phyloP scores from a whole-genome alignment of 768 basidiomycete genomes.

The Suillus sp. region DNA sequence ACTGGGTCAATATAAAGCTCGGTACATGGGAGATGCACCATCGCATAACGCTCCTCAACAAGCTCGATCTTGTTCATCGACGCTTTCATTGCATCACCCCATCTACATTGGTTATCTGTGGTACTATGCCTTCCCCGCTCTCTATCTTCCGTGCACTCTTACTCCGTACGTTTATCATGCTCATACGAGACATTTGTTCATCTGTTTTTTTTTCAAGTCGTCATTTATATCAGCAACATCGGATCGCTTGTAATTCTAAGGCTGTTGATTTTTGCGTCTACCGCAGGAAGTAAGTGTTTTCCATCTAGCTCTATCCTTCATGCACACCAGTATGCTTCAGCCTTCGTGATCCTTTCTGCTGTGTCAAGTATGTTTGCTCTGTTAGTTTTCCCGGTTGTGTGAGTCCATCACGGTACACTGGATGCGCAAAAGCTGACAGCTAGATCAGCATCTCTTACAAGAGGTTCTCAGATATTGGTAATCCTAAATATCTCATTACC shows the following conservation, averaged over 20 bases:
- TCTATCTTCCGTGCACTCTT: slow-evolving; percentile 20
- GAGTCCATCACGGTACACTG: slow-evolving; percentile 4
- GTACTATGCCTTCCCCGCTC: slow-evolving; percentile 28
- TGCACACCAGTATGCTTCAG: slow-evolving; percentile 13
- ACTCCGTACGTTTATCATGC: slow-evolving; percentile 21
- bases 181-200: slow-evolving; percentile 2
- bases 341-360: slow-evolving; percentile 23
- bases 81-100: slow-evolving; percentile 11
- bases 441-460: slow-evolving; percentile 15
- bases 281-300: slow-evolving; percentile 23
- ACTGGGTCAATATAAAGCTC: background rate
- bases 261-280: slow-evolving; percentile 22
- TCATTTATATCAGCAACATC: slow-evolving; percentile 18
- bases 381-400: slow-evolving; percentile 22
- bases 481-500: slow-evolving; percentile 24
- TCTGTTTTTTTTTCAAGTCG: slow-evolving; percentile 14
- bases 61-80: slow-evolving; percentile 8
- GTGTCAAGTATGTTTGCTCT: slow-evolving; percentile 16
- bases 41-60: slow-evolving; percentile 1
- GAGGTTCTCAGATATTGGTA: slow-evolving; percentile 22
- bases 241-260: slow-evolving; percentile 19
- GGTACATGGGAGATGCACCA: background rate
- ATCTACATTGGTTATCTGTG: slow-evolving; percentile 21
- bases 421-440: background rate
- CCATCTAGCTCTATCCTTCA: background rate